Conservation (phyloP, 495 filamentous ascomycete genomes). For the Tuber microsphaerosporum region DNA sequence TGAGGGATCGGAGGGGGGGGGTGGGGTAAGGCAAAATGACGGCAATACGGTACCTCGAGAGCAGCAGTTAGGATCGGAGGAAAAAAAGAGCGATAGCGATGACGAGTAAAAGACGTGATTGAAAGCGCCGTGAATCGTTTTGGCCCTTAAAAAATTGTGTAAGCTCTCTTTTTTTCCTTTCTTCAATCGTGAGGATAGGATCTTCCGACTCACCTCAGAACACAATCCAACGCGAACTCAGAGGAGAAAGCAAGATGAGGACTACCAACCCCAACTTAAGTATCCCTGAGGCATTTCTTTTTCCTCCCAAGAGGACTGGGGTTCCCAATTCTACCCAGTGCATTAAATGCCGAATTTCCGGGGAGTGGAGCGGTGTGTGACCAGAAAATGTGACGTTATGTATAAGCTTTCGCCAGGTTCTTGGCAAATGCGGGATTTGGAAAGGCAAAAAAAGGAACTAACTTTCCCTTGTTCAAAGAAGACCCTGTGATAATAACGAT, state of each 20-base stretch:
- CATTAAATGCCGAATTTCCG: constrained; percentile 4
- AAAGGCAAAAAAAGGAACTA: no score
- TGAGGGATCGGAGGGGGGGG: not conserved
- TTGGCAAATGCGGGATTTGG: not conserved
- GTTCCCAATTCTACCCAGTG: not conserved
- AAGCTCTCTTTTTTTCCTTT: not conserved
- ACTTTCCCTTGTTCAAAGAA: not conserved
- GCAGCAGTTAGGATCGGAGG: not conserved
- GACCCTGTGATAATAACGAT: not conserved
- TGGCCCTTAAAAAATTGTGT: not conserved
- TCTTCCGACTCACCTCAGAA: not conserved
- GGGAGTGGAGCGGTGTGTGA: not conserved
- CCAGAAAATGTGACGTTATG: not conserved
- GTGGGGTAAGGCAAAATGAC: not conserved
- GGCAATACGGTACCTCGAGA: not conserved
- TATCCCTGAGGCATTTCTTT: constrained; percentile 4
- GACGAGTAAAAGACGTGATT: not conserved
- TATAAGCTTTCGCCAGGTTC: not conserved
- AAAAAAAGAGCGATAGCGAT: not conserved
- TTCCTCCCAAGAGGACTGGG: not conserved
- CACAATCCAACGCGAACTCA: not conserved
- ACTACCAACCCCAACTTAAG: not conserved
- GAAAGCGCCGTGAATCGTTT: not conserved
- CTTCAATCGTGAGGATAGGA: not conserved
- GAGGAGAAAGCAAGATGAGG: not conserved